Conservation (phyloP, 2,329 filamentous ascomycete genomes). For the Aspergillus sp. region DNA sequence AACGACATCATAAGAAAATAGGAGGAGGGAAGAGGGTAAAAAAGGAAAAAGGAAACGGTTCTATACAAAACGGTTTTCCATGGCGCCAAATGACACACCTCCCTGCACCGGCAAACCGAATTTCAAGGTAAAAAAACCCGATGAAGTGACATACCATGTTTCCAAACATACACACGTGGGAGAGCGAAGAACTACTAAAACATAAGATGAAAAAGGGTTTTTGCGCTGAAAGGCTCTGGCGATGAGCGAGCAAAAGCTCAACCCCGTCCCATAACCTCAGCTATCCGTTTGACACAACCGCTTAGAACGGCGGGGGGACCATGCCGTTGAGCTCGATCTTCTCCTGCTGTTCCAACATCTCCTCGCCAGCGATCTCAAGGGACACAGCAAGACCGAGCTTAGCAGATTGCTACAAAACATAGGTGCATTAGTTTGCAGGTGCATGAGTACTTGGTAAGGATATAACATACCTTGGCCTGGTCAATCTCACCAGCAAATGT, state of each 20-base stretch:
- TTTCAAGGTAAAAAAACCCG: slow-evolving; percentile 22
- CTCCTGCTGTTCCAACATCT: slow-evolving; percentile 79
- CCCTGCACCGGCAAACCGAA: slow-evolving; percentile 26
- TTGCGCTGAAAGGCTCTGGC: no score
- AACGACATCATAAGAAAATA: no score
- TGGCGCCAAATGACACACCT: slow-evolving; percentile 30
- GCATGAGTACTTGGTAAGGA: not conserved
- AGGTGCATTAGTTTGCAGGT: slow-evolving; percentile 3
- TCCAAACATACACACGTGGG: slow-evolving; percentile 21
- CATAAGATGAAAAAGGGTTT: slow-evolving; percentile 24
- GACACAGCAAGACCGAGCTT: slow-evolving; percentile 93
- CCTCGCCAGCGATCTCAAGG: slow-evolving; percentile 75
- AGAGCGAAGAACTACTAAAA: slow-evolving; percentile 40
- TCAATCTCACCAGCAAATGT: slow-evolving; percentile 96
- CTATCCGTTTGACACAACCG: slow-evolving; percentile 4
- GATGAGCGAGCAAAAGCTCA: slow-evolving; percentile 1
- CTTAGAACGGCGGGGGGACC: slow-evolving; percentile 44
- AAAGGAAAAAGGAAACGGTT: slow-evolving; percentile 22
- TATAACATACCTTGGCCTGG: slow-evolving; percentile 72
- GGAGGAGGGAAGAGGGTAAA: not conserved
- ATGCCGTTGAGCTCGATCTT: slow-evolving; percentile 36
- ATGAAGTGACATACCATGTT: slow-evolving; percentile 24
- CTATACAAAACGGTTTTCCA: slow-evolving; percentile 33
- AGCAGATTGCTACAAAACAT: slow-evolving; percentile 66
- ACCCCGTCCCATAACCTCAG: slow-evolving; percentile 9